Evolutionary conservation across 345 rosid genomes (phyloP).

Genomic region (Heritiera fomes): DNA sequence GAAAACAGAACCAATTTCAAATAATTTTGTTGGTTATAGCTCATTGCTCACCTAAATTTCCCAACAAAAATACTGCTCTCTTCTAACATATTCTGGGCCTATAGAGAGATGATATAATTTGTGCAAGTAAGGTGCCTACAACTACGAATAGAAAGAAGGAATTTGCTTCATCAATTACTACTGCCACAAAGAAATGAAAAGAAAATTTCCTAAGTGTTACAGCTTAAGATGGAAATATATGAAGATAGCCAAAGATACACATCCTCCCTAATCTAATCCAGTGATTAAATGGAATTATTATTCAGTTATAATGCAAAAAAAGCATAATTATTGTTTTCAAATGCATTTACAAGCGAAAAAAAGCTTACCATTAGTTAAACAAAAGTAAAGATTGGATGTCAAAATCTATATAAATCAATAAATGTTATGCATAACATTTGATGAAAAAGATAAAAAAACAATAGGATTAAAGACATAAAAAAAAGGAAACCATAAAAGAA

Average conservation of each 20-base stretch:
- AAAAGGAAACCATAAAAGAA: too few species aligned
- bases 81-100: slow-evolving; percentile 43
- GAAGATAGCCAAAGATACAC: background rate
- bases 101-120: slow-evolving; percentile 56
- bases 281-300: background rate
- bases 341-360: slow-evolving; percentile 9
- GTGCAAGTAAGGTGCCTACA: slow-evolving; percentile 66
- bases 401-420: too few species aligned
- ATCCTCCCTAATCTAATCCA: background rate
- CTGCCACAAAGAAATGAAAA: slow-evolving; percentile 32
- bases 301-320: background rate
- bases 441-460: too few species aligned
- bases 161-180: slow-evolving; percentile 61
- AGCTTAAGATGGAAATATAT: slow-evolving; percentile 8
- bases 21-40: slow-evolving; percentile 3
- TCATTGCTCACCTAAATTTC: slow-evolving; percentile 60
- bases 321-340: background rate
- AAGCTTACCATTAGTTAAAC: slow-evolving; percentile 59
- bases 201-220: background rate
- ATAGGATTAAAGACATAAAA: too few species aligned
- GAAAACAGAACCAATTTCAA: background rate
- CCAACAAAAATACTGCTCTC: slow-evolving; percentile 55
- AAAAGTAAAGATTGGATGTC: slow-evolving; percentile 45
- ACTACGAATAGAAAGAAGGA: slow-evolving; percentile 67
- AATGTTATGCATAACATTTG: too few species aligned